Evolutionary conservation across 768 basidiomycete genomes (phyloP).

Genomic region (Boletus edulis): DNA sequence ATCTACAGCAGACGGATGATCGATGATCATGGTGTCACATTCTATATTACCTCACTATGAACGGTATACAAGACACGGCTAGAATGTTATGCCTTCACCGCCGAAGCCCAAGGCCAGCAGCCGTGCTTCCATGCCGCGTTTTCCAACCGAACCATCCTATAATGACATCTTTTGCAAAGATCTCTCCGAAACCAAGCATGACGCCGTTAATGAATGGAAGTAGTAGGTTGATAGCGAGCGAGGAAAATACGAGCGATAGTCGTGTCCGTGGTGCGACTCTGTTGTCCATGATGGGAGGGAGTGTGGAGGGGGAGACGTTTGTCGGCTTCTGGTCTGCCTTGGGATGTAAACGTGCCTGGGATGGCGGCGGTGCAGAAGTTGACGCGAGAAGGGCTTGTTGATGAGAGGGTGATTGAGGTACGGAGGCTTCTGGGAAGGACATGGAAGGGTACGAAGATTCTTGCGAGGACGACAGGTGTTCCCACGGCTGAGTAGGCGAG

Average conservation of each 20-base stretch:
- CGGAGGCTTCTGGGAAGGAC: slow-evolving; percentile 65
- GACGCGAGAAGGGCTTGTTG: slow-evolving; percentile 22
- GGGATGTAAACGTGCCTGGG: slow-evolving; percentile 18
- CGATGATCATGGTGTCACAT: not conserved
- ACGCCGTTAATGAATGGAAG: slow-evolving; percentile 92
- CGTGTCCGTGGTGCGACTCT: slow-evolving; percentile 67
- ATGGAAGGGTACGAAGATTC: slow-evolving; percentile 77
- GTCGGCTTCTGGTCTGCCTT: slow-evolving; percentile 27
- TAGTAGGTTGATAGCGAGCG: slow-evolving; percentile 78
- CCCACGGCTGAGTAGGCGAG: slow-evolving; percentile 62
- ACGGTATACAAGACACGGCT: not conserved
- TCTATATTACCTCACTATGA: not conserved
- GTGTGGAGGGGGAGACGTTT: slow-evolving; percentile 42
- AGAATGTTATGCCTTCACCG: slow-evolving; percentile 7
- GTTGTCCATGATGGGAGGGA: slow-evolving; percentile 69
- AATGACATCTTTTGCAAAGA: slow-evolving; percentile 81
- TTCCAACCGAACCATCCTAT: slow-evolving; percentile 51
- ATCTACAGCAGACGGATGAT: not conserved
- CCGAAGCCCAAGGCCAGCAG: slow-evolving; percentile 26
- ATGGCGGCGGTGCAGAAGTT: not conserved
- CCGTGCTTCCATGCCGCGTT: slow-evolving; percentile 21
- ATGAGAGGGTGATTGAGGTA: slow-evolving; percentile 44
- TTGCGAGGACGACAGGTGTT: slow-evolving; percentile 59
- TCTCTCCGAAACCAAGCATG: slow-evolving; percentile 96
- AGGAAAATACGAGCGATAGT: slow-evolving; percentile 63